A percentile compares a stretch with the other conserved stretches of the same genome.
Conservation (phyloP, 164 flowering plant species). For the Tinospora cordifolia region DNA sequence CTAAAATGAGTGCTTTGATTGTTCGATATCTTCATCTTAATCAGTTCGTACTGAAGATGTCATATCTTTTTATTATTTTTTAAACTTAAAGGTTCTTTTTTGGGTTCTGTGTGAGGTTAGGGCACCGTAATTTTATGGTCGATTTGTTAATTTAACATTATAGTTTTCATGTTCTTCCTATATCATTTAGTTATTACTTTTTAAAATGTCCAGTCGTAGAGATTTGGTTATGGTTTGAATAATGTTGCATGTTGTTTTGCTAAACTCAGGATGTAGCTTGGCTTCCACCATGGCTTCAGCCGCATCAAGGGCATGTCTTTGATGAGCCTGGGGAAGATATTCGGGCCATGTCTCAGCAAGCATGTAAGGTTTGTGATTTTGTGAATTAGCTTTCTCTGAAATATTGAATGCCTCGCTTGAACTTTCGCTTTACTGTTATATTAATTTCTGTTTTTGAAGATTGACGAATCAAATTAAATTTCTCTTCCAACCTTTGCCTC, state of each 20-base stretch:
- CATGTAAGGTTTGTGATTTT: constrained; percentile 21
- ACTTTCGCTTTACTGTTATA: no score
- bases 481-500: no score
- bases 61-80: no score
- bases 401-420: background rate
- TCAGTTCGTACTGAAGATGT: no score
- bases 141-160: background rate
- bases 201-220: background rate
- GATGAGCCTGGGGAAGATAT: constrained; percentile 17
- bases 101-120: background rate
- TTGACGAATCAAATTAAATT: no score
- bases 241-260: background rate
- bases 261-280: constrained; percentile 52
- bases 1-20: no score
- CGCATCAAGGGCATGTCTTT: constrained; percentile 16
- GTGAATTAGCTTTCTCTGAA: background rate
- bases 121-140: background rate
- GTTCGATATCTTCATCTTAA: no score
- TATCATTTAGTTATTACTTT: background rate
- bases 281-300: constrained; percentile 75
- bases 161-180: no score
- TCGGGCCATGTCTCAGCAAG: constrained; percentile 11
- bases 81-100: no score
- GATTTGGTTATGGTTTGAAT: background rate
- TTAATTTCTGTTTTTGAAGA: no score